phyloP scores from a whole-genome alignment of 768 basidiomycete species.

The Wakefieldia striispora region DNA sequence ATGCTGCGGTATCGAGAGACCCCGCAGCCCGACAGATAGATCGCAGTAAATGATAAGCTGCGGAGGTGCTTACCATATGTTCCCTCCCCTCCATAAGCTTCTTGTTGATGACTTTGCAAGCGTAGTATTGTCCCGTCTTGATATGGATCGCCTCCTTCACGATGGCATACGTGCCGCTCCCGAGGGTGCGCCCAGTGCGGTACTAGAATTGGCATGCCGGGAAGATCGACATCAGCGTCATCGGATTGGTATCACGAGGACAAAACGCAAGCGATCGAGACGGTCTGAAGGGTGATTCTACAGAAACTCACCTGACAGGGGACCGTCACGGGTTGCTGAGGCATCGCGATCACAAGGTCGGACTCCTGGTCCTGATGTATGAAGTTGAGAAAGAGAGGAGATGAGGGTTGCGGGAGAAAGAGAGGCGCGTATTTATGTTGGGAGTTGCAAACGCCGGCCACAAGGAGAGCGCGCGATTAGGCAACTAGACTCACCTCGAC shows the following conservation, averaged over 20 bases:
- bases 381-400: slow-evolving; percentile 4
- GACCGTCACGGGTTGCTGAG: slow-evolving; percentile 36
- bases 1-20: background rate
- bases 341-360: slow-evolving; percentile 22
- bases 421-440: slow-evolving; percentile 14
- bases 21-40: slow-evolving; percentile 1
- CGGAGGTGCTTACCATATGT: slow-evolving; percentile 73
- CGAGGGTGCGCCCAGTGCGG: slow-evolving; percentile 83
- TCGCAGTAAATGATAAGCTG: slow-evolving; percentile 6
- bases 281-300: background rate
- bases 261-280: slow-evolving; percentile 2
- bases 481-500: slow-evolving; percentile 12
- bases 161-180: slow-evolving; percentile 93
- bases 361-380: slow-evolving; percentile 15
- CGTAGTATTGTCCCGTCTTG: slow-evolving; percentile 91
- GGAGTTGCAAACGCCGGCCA: background rate
- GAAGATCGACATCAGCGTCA: slow-evolving; percentile 6
- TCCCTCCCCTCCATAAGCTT: slow-evolving; percentile 97
- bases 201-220: slow-evolving; percentile 46
- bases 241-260: background rate
- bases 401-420: slow-evolving; percentile 4
- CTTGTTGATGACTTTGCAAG: slow-evolving; percentile 99
- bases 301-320: slow-evolving; percentile 43
- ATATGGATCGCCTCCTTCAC: slow-evolving; percentile 95
- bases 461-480: slow-evolving; percentile 10